A percentile compares a stretch with the other conserved stretches of the same genome.
phyloP scores from a whole-genome alignment of 106 monocot species.

The Agapanthus africanus region DNA sequence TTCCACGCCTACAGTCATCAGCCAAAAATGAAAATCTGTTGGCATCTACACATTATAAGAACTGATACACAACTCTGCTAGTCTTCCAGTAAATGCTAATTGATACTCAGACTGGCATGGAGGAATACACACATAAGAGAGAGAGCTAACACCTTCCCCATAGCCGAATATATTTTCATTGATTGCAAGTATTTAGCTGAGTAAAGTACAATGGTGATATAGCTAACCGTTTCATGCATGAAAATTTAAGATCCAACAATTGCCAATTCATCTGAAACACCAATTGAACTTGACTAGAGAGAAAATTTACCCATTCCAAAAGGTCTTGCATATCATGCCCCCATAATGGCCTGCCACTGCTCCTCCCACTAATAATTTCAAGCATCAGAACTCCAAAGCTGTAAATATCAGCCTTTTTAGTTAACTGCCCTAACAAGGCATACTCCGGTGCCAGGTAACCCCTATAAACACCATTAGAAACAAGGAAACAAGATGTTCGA shows the following conservation, averaged over 20 bases:
- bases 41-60: too few species aligned
- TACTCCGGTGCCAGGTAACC: conserved; percentile 61
- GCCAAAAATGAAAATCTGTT: too few species aligned
- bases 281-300: background rate
- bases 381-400: conserved; percentile 52
- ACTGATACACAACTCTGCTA: too few species aligned
- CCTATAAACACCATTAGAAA: conserved; percentile 16
- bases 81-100: too few species aligned
- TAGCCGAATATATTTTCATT: too few species aligned
- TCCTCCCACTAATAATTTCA: conserved; percentile 41
- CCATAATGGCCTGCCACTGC: conserved; percentile 23
- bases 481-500: background rate
- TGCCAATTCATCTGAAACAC: background rate
- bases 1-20: conserved; percentile 44
- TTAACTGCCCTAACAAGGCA: conserved; percentile 47
- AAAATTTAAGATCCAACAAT: background rate
- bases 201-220: too few species aligned
- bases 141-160: too few species aligned
- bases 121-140: too few species aligned
- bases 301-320: conserved; percentile 43
- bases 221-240: background rate
- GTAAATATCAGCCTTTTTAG: conserved; percentile 58
- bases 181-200: too few species aligned
- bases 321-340: conserved; percentile 33
- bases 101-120: too few species aligned